Conservation (phyloP, 257 asterid genomes). For the Nicotiana tomentosiformis region DNA sequence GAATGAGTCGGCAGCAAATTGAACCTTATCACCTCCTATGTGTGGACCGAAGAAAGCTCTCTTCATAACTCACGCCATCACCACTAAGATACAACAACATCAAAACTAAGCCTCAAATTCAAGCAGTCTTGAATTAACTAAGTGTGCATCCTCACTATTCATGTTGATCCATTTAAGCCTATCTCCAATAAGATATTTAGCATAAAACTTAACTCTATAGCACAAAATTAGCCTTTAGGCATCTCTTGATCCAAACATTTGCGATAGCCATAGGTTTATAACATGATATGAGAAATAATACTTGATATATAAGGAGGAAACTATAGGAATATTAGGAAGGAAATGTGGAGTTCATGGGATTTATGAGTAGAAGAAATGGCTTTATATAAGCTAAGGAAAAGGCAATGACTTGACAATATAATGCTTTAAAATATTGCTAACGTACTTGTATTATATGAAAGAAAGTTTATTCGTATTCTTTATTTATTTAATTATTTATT, state of each 20-base stretch:
- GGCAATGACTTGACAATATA: slow-evolving; percentile 14
- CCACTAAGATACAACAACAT: neutral
- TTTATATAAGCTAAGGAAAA: slow-evolving; percentile 37
- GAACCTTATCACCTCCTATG: slow-evolving; percentile 56
- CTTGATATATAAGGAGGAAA: too few species aligned
- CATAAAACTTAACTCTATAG: neutral
- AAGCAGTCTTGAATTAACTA: too few species aligned
- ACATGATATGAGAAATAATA: neutral
- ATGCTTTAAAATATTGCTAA: slow-evolving; percentile 14
- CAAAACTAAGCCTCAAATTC: neutral
- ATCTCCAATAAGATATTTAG: neutral
- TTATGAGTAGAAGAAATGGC: slow-evolving; percentile 7
- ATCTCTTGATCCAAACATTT: neutral
- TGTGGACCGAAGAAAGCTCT: slow-evolving; percentile 98
- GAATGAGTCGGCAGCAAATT: slow-evolving; percentile 98
- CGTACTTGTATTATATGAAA: neutral
- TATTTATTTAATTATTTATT: neutral
- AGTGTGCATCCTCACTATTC: neutral
- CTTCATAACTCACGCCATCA: slow-evolving; percentile 18
- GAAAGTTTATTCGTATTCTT: slow-evolving; percentile 10
- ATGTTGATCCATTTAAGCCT: neutral
- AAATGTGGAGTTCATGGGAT: neutral
- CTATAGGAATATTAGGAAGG: neutral
- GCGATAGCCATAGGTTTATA: too few species aligned
- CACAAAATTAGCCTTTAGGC: neutral